These are phyloP conservation scores for Excoecaria agallocha DNA, from an alignment of 345 rosid species.

Conservation along the genomic window DNA sequence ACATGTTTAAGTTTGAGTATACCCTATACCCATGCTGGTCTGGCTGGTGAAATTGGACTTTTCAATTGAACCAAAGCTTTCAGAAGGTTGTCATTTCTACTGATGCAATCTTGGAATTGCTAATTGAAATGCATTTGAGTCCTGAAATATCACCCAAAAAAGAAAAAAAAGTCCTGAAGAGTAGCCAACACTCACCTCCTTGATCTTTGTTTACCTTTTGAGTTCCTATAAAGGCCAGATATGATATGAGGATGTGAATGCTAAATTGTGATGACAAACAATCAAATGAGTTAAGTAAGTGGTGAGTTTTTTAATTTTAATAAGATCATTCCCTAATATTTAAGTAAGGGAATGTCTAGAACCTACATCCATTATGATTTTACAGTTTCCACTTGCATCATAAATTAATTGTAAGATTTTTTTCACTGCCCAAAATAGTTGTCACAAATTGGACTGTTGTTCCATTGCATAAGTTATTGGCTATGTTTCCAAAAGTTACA, in stretches of 20 bases:
- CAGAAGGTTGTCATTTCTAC: not conserved
- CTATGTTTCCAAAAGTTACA: not conserved
- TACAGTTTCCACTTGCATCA: not conserved
- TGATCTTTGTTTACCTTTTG: not conserved
- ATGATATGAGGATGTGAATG: not conserved
- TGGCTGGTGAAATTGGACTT: constrained; percentile 2
- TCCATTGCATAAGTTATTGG: not conserved
- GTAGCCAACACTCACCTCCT: not conserved
- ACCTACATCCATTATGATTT: not conserved
- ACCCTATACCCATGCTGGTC: not conserved
- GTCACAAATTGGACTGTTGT: not conserved
- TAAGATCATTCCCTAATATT: not conserved
- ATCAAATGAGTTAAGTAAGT: not conserved
- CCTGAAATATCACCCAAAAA: not conserved
- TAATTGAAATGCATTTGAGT: not conserved
- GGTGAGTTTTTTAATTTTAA: not conserved
- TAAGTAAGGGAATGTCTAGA: not conserved
- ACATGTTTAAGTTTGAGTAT: not conserved
- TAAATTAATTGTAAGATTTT: not conserved
- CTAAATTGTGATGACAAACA: not conserved
- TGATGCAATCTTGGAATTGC: not conserved
- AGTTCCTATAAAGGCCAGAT: not conserved
- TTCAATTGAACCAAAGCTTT: not conserved
- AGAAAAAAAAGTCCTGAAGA: not conserved
- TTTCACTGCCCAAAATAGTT: not conserved